Evolutionary conservation across 768 basidiomycete genomes (phyloP).

Genomic region (Pleurotus tuoliensis): DNA sequence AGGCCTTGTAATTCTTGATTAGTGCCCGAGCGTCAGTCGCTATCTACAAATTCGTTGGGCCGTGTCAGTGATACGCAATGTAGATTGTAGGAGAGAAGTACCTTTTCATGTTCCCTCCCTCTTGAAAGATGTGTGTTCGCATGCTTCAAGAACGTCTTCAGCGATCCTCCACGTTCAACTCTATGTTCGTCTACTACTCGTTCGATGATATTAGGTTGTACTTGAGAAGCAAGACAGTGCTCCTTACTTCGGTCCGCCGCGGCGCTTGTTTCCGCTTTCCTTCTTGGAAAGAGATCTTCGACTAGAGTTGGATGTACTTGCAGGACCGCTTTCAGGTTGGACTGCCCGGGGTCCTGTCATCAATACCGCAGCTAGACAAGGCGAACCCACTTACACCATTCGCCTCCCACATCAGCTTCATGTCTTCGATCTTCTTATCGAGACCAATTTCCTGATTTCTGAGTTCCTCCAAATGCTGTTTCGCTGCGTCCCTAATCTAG

Average conservation of each 20-base stretch:
- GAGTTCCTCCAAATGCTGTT: neutral
- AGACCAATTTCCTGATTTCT: neutral
- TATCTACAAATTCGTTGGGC: slow-evolving; percentile 14
- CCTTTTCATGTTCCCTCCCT: slow-evolving; percentile 32
- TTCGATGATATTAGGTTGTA: neutral
- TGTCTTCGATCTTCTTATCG: neutral
- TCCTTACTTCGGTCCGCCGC: slow-evolving; percentile 32
- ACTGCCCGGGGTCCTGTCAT: neutral
- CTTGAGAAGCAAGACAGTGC: slow-evolving; percentile 10
- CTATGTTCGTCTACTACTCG: slow-evolving; percentile 25
- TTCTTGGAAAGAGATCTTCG: slow-evolving; percentile 29
- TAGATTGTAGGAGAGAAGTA: slow-evolving; percentile 6
- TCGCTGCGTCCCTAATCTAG: neutral
- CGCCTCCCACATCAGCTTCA: neutral
- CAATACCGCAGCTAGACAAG: neutral
- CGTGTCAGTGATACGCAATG: neutral
- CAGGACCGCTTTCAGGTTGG: slow-evolving; percentile 16
- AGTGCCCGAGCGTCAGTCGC: slow-evolving; percentile 31
- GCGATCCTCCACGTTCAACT: slow-evolving; percentile 21
- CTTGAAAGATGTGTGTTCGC: slow-evolving; percentile 32
- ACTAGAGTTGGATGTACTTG: slow-evolving; percentile 23
- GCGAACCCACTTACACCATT: neutral
- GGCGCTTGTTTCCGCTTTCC: slow-evolving; percentile 27
- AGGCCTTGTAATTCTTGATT: slow-evolving; percentile 31
- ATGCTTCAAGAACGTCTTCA: slow-evolving; percentile 25